Evolutionary conservation across 2,329 filamentous ascomycete species (phyloP).

Genomic region (Fonsecaea multimorphosa): DNA sequence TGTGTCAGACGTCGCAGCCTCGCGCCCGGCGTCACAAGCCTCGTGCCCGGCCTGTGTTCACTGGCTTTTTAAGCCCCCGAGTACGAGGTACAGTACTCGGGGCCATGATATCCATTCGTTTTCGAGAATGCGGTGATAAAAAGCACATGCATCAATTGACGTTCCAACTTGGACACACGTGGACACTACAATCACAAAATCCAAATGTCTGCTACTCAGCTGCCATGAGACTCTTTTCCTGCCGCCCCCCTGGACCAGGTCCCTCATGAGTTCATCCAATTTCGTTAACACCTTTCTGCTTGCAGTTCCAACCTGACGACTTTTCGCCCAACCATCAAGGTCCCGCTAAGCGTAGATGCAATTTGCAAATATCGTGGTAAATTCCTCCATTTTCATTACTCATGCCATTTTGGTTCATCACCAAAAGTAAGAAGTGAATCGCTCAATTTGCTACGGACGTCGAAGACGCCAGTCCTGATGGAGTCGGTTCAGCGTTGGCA

Average conservation of each 20-base stretch:
- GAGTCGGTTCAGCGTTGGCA: conserved; percentile 16
- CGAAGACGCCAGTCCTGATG: conserved; percentile 26
- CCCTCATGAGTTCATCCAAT: conserved; percentile 3
- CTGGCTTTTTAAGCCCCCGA: too few relatives aligned
- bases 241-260: neutral
- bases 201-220: neutral
- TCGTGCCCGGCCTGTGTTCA: neutral
- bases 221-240: conserved; percentile 6
- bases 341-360: conserved; percentile 18
- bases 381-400: conserved; percentile 24
- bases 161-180: neutral
- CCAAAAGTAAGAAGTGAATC: neutral
- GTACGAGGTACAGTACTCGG: too few relatives aligned
- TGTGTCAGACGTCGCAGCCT: neutral
- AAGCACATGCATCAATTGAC: neutral
- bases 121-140: neutral
- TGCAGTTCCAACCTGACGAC: conserved; percentile 10
- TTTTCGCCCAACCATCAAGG: conserved; percentile 14
- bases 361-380: conserved; percentile 14
- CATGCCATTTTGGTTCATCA: conserved; percentile 18
- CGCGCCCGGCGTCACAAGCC: neutral
- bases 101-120: neutral
- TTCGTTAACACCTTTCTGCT: conserved; percentile 13
- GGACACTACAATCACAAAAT: conserved; percentile 2
- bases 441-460: conserved; percentile 30